A percentile compares a stretch with the other conserved stretches of the same genome.
Evolutionary conservation across 495 filamentous ascomycete genomes (phyloP).

Genomic region (Hypomontagnella submonticulosa): DNA sequence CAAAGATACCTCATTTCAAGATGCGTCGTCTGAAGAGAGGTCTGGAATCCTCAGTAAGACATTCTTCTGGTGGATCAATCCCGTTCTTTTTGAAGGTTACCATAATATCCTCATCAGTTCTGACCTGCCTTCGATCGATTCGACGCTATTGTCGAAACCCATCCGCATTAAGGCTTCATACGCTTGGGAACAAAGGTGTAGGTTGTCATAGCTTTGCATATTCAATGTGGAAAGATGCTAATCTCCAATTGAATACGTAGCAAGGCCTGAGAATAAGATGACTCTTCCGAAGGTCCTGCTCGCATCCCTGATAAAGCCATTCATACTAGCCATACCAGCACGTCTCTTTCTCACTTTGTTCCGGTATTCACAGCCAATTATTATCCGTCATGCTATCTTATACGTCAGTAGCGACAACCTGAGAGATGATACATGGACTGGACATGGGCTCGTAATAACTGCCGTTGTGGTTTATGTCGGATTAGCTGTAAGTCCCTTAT

Average conservation of each 20-base stretch:
- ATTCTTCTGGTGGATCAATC: slow-evolving; percentile 73
- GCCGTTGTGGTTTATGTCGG: slow-evolving; percentile 69
- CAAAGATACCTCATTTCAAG: slow-evolving; percentile 53
- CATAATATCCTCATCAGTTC: slow-evolving; percentile 54
- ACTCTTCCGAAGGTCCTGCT: slow-evolving; percentile 61
- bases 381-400: slow-evolving; percentile 66
- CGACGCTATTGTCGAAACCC: slow-evolving; percentile 55
- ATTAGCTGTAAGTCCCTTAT: slow-evolving; percentile 59
- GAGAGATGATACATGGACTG: slow-evolving; percentile 48
- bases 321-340: slow-evolving; percentile 62
- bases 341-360: slow-evolving; percentile 67
- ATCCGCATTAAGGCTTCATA: slow-evolving; percentile 53
- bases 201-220: not conserved
- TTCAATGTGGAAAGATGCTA: not conserved
- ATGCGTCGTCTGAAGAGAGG: slow-evolving; percentile 61
- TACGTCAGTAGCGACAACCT: slow-evolving; percentile 53
- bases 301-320: slow-evolving; percentile 58
- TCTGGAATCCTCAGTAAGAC: slow-evolving; percentile 53
- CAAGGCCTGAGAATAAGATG: slow-evolving; percentile 45
- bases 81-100: slow-evolving; percentile 64
- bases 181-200: slow-evolving; percentile 51
- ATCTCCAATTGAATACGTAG: slow-evolving; percentile 22
- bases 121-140: slow-evolving; percentile 61
- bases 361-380: slow-evolving; percentile 69
- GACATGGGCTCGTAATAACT: slow-evolving; percentile 67